Base-by-base conservation (phyloP, 768 basidiomycete species). In the Daedaleopsis nitida region DNA sequence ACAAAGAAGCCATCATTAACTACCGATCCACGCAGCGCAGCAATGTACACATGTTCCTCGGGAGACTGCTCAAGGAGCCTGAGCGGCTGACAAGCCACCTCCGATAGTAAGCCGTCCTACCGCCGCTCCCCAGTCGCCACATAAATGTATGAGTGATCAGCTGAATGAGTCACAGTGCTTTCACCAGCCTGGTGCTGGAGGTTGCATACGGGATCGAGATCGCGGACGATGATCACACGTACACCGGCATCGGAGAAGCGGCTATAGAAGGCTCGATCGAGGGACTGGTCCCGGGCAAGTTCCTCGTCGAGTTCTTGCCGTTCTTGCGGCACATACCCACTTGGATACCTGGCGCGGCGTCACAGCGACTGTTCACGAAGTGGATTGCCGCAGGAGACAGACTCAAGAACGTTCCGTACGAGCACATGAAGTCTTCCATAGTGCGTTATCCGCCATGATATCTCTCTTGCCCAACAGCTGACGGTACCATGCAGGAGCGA, bases 281-380 rank as follows among this genome's bases (percentile, higher is more conserved):
- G 48, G 52, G 62, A 6, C 48, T 63, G 1, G 55, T 54, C 8
- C 67, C 70, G 4, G 66, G 66, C 19, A 65, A 59, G 14, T 71
- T 66, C 57, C 49, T 71, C 5, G 69, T 74, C 12, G 72, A 74
- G 48, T 35, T 66, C 0, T 55, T 75, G 5, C 75, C 75, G 1
- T 49, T 65, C n/a, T 57, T 68, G 11, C 53, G 59, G 32, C 57
- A 66, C 43, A 27, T 68, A 13, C 69, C 67, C 5, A 14, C 38
- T 24, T 70, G 69, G 69, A 60, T 68, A 57, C 69, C 69, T 37
- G 69, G 69, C 12, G 67, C 67, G 7, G 27, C 42, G 5, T 66
- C 68, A 59, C 62, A 68, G 51, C 21, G 42, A 21, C 14, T 47
- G 42, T 44, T 27, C 11, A 9, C 43, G 10, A 23, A 59, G 16